These are phyloP conservation scores for Aeschynomene evenia DNA, from an alignment of 306 rosid species.

Conservation along the genomic window DNA sequence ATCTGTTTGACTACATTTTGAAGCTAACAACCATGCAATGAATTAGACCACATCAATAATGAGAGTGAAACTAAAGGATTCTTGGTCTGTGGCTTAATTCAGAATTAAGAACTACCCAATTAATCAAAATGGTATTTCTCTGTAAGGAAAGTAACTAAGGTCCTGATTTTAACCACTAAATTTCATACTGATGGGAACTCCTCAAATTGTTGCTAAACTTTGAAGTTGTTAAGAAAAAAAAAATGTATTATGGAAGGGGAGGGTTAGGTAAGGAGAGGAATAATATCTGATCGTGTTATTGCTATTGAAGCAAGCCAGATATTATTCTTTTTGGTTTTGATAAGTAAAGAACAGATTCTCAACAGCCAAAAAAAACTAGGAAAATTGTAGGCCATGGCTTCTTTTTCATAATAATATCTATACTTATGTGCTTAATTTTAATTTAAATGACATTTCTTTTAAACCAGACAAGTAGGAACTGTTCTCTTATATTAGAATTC, in stretches of 20 bases:
- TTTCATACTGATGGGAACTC: background rate
- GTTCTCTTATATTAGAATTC: background rate
- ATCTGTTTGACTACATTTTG: background rate
- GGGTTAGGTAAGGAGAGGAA: conserved; percentile 29
- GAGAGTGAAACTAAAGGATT: background rate
- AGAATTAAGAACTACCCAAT: background rate
- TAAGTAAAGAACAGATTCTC: conserved; percentile 58
- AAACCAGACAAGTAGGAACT: conserved; percentile 15
- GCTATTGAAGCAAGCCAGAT: conserved; percentile 16
- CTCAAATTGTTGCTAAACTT: background rate
- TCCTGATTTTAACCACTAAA: background rate
- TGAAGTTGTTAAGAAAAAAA: background rate
- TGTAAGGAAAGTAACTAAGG: background rate
- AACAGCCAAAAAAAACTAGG: background rate
- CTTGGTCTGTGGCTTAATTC: background rate
- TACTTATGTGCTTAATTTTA: background rate
- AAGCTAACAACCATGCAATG: conserved; percentile 1
- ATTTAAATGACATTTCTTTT: background rate
- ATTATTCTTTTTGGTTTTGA: conserved; percentile 32
- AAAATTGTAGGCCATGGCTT: background rate
- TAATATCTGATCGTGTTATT: conserved; percentile 28
- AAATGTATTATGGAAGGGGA: background rate
- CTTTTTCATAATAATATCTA: background rate
- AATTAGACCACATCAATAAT: background rate
- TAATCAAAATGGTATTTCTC: background rate